phyloP scores from a whole-genome alignment of 2,329 filamentous ascomycete genomes.

The Calonectria crousiana region DNA sequence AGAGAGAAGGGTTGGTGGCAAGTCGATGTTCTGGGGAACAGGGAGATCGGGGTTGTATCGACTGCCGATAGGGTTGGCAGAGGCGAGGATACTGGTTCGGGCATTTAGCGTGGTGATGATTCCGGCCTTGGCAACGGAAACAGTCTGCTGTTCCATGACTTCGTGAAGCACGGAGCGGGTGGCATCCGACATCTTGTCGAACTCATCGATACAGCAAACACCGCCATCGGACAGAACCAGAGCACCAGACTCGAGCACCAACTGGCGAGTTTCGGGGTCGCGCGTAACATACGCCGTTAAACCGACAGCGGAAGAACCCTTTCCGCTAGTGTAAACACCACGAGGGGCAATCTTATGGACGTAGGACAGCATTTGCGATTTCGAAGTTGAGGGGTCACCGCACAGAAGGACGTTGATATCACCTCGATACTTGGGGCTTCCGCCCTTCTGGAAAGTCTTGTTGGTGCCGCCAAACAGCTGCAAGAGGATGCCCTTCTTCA shows the following conservation, averaged over 20 bases:
- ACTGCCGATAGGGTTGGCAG: constrained; percentile 97
- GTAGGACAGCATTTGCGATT: constrained; percentile 94
- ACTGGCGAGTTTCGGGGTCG: constrained; percentile 83
- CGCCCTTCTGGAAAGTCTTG: constrained; percentile 97
- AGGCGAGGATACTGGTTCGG: constrained; percentile 93
- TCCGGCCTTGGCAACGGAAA: constrained; percentile 88
- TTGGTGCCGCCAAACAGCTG: constrained; percentile 98
- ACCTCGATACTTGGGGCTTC: constrained; percentile 93
- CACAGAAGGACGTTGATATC: constrained; percentile 98
- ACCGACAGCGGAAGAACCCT: constrained; percentile 85
- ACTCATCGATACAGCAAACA: constrained; percentile 88
- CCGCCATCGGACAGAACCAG: constrained; percentile 84
- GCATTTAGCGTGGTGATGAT: constrained; percentile 98
- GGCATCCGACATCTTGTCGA: constrained; percentile 86
- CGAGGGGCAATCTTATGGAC: constrained; percentile 98
- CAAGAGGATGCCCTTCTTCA: constrained; percentile 97
- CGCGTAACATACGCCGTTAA: constrained; percentile 85
- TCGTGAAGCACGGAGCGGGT: constrained; percentile 87
- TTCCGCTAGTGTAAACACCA: constrained; percentile 84
- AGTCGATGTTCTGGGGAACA: constrained; percentile 97
- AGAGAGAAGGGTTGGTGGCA: constrained; percentile 93
- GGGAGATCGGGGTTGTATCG: constrained; percentile 97
- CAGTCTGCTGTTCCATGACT: constrained; percentile 90
- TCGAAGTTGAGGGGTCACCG: constrained; percentile 95
- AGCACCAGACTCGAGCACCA: constrained; percentile 84